Base-by-base conservation (phyloP, 768 basidiomycete genomes). In the Collybia sp. region DNA sequence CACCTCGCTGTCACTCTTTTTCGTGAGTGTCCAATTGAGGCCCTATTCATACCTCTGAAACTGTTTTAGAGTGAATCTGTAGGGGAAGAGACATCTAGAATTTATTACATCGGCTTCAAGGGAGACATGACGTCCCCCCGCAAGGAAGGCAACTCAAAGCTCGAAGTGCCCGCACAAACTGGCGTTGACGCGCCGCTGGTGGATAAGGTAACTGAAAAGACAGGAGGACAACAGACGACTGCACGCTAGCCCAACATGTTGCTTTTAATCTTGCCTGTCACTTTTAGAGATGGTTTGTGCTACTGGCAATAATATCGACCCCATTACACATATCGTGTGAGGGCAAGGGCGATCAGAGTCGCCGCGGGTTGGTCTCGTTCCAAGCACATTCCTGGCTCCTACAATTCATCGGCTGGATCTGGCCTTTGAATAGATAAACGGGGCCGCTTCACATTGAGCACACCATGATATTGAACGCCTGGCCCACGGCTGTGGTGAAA, bases 91-190 rank as follows among this genome's bases (percentile, higher is more conserved):
- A 51, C 65, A 13, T 78, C 85, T 2, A 68, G 85, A 18, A 63
- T 93, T 32, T 93, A 85, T 58, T 93, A 83, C 56, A 57, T 93
- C 36, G 90, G 90, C 15, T 93, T 93, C 72, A 86, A 82, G 60
- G 91, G 90, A 35, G 85, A 89, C 52, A 69, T 72, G 40, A 69
- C 72, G 44, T 69, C 72, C 13, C 60, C 64, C 13, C 72, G 73
- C 52, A 81, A 76, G 51, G 83, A 86, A 44, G 75, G 67, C n/a
- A 73, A 73, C 31, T 76, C 74, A 40, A 81, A 77, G 59, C 71
- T 85, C 41, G 85, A 82, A 56, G 77, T 94, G 12, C 86, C 85
- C 0, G 87, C 91, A n/a, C 83, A 83, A 3, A 77, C 88, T 54
- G 84, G 87, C 1, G 80, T 85, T 0, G 91, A 93, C 52, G 83